Evolutionary conservation across 208 protist genomes (phyloP), one percentile per base, ranked within the genome.

Genomic region (Trypanosoma platydactyli): DNA sequence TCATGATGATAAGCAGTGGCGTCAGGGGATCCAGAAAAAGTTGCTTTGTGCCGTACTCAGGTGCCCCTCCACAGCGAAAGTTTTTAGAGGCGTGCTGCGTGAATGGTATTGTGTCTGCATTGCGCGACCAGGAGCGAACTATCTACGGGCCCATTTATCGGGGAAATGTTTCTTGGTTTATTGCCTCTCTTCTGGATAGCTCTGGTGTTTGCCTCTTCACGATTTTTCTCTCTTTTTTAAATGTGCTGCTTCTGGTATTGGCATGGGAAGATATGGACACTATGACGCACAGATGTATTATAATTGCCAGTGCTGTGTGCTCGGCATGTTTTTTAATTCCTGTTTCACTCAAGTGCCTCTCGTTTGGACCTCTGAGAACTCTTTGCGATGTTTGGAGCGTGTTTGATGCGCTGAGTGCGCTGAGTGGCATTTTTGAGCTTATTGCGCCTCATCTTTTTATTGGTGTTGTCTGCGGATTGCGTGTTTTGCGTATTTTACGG

Each of bases 401-500:
- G n/a, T 57, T 75, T 40, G 85, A 88, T 42, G 38, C 86, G 11
- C 22, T 71, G 0, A 58, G 63, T 42, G 85, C 58, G 13, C 58
- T 79, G 3, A 79, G 49, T n/a, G 80, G 82, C 44, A 58, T 86
- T 33, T 13, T 82, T 0, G 75, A 86, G 50, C 58, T 85, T 0
- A 73, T 71, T 20, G 62, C 30, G 0, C 64, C 73, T 20, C 16
- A 22, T 2, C 1, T 81, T 0, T 78, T 87, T 15, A 62, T 68
- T 48, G 38, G 55, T 7, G 50, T 73, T 4, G 78, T 80, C 1
- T 15, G 66, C 13, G 71, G 74, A 48, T 50, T 80, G 18, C 68
- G 74, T 9, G 35, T 67, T 9, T 29, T 93, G 13, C 81, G 87
- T 15, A 54, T 82, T 46, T 50, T 88, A 16, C 79, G 83, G 22